phyloP scores from a whole-genome alignment of 495 filamentous ascomycete species.

The Lepidopterella palustris region DNA sequence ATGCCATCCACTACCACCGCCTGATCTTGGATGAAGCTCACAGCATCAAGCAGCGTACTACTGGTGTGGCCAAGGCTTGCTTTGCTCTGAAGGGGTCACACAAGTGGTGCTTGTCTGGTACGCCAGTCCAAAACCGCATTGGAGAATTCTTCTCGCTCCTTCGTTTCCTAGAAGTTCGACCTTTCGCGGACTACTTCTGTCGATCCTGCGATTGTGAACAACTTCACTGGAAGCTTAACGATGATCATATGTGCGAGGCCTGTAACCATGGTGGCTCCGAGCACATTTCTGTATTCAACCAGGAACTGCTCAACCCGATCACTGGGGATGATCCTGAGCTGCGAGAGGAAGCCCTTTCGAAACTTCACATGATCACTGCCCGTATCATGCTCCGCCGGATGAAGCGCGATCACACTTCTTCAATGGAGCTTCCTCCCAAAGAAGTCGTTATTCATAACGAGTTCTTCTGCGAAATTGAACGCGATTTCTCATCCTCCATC shows the following conservation, averaged over 20 bases:
- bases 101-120: conserved; percentile 93
- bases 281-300: conserved; percentile 93
- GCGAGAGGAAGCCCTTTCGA: conserved; percentile 63
- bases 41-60: conserved; percentile 83
- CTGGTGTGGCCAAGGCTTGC: conserved; percentile 88
- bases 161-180: conserved; percentile 77
- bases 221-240: conserved; percentile 75
- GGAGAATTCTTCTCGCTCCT: conserved; percentile 95
- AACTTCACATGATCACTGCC: conserved; percentile 78
- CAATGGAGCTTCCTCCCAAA: conserved; percentile 93
- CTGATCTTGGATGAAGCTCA: conserved; percentile 95
- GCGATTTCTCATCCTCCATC: conserved; percentile 90
- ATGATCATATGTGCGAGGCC: conserved; percentile 56
- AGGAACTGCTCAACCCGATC: conserved; percentile 78
- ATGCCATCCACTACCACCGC: conserved; percentile 80
- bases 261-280: conserved; percentile 66
- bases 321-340: conserved; percentile 46
- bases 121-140: conserved; percentile 91
- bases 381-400: conserved; percentile 90
- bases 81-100: conserved; percentile 80
- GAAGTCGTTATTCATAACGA: conserved; percentile 86
- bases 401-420: conserved; percentile 83
- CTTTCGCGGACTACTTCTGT: conserved; percentile 92
- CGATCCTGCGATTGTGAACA: conserved; percentile 70
- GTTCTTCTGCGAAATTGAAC: conserved; percentile 91